phyloP scores from a whole-genome alignment of 306 rosid genomes.

The Fragaria vesca region DNA sequence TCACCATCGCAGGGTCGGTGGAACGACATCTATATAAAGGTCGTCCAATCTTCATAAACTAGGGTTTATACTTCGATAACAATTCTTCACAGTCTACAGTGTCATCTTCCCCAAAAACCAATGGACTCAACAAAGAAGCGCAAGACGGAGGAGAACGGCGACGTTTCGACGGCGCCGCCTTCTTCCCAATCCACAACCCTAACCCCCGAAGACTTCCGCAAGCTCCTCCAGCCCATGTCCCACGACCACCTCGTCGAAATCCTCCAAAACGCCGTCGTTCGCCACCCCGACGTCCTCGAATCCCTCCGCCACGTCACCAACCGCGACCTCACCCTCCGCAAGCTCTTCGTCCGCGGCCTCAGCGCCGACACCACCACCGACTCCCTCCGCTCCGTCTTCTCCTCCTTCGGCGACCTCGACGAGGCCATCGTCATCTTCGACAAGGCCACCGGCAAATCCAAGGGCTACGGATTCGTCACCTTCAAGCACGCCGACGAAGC shows the following conservation, averaged over 20 bases:
- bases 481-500: conserved; percentile 67
- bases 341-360: conserved; percentile 74
- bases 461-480: conserved; percentile 66
- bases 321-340: conserved; percentile 57
- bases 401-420: conserved; percentile 58
- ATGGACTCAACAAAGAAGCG: conserved; percentile 70
- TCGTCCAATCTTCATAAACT: background rate
- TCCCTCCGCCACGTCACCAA: conserved; percentile 48
- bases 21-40: background rate
- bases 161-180: background rate
- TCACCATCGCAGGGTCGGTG: background rate
- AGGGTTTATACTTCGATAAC: conserved; percentile 20
- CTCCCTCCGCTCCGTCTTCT: conserved; percentile 59
- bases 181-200: conserved; percentile 27
- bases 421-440: conserved; percentile 67
- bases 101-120: background rate
- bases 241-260: conserved; percentile 51
- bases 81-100: background rate
- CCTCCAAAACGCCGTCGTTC: conserved; percentile 49
- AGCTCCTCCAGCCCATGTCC: conserved; percentile 53
- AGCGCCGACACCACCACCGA: conserved; percentile 70
- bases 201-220: conserved; percentile 45
- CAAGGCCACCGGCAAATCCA: conserved; percentile 63
- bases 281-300: conserved; percentile 55
- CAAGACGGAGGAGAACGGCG: conserved; percentile 60